A percentile compares a stretch with the other conserved stretches of the same genome.
Conservation (phyloP, 163 green algal species). For the Volvox carteri region DNA sequence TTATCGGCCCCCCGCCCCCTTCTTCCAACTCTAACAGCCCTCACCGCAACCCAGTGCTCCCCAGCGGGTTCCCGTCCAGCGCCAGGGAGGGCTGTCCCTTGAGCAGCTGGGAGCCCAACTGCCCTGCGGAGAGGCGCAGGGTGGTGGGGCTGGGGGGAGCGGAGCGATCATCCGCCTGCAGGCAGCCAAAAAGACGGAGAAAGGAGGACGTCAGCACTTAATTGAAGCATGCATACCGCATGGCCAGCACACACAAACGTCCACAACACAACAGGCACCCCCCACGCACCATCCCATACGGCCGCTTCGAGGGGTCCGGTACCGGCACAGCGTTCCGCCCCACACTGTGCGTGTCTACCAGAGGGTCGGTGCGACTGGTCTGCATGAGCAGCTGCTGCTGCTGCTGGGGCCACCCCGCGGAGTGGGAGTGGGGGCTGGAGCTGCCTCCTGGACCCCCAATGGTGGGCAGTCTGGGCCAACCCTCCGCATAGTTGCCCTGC, state of each 20-base stretch:
- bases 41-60: conserved; percentile 51
- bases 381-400: not conserved
- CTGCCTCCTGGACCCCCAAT: too few relatives aligned
- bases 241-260: too few relatives aligned
- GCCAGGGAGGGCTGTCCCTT: conserved; percentile 42
- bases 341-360: too few relatives aligned
- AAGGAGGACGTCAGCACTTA: too few relatives aligned
- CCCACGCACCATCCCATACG: not conserved
- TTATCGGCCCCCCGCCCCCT: too few relatives aligned
- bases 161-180: conserved; percentile 1
- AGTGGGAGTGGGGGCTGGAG: not conserved
- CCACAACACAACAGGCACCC: too few relatives aligned
- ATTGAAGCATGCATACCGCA: too few relatives aligned
- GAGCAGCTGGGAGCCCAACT: conserved; percentile 52
- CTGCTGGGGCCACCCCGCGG: not conserved
- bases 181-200: not conserved
- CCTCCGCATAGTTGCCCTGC: conserved; percentile 27
- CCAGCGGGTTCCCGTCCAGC: conserved; percentile 60
- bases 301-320: not conserved
- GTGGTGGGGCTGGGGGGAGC: not conserved
- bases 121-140: conserved; percentile 11
- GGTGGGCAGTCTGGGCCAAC: conserved; percentile 38
- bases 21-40: not conserved
- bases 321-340: not conserved
- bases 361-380: not conserved